Evolutionary conservation across 2,329 filamentous ascomycete species (phyloP).

Genomic region (Ceratocystis cubensis): DNA sequence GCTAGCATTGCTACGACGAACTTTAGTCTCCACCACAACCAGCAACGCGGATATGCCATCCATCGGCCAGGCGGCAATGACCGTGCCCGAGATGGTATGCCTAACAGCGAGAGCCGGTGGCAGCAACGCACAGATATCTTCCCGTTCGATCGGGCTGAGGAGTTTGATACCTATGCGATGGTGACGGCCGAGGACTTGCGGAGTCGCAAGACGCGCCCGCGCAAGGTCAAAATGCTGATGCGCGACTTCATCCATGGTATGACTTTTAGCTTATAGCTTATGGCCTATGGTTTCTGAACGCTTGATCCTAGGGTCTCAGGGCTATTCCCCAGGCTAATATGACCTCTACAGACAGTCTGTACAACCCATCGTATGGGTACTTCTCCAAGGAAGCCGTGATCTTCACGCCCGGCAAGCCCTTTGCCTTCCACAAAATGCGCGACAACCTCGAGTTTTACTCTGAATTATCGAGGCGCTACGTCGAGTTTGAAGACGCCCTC

Average conservation of each 20-base stretch:
- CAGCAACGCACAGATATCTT: slow-evolving; percentile 69
- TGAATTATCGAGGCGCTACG: slow-evolving; percentile 66
- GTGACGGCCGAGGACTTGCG: slow-evolving; percentile 74
- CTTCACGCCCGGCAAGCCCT: slow-evolving; percentile 83
- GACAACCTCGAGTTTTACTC: slow-evolving; percentile 79
- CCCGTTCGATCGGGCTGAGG: slow-evolving; percentile 61
- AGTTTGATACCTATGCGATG: slow-evolving; percentile 70
- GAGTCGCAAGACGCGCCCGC: slow-evolving; percentile 59
- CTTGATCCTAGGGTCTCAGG: no score
- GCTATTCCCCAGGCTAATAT: slow-evolving; percentile 26
- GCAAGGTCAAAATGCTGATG: slow-evolving; percentile 89
- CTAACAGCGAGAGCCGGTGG: slow-evolving; percentile 58
- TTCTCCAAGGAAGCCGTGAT: slow-evolving; percentile 95
- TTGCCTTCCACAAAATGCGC: slow-evolving; percentile 67
- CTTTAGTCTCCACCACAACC: slow-evolving; percentile 7
- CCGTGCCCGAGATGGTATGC: slow-evolving; percentile 21
- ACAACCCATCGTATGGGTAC: slow-evolving; percentile 90
- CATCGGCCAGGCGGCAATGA: slow-evolving; percentile 13
- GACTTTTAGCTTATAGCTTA: slow-evolving; percentile 4
- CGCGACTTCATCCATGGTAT: slow-evolving; percentile 92
- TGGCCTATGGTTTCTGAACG: neutral
- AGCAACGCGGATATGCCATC: slow-evolving; percentile 26
- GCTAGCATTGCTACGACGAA: slow-evolving; percentile 26
- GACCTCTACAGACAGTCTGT: slow-evolving; percentile 64
- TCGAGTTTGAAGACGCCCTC: slow-evolving; percentile 76